phyloP scores from a whole-genome alignment of 805 yeast genomes.

The Cyberlindnera xylosilytica region DNA sequence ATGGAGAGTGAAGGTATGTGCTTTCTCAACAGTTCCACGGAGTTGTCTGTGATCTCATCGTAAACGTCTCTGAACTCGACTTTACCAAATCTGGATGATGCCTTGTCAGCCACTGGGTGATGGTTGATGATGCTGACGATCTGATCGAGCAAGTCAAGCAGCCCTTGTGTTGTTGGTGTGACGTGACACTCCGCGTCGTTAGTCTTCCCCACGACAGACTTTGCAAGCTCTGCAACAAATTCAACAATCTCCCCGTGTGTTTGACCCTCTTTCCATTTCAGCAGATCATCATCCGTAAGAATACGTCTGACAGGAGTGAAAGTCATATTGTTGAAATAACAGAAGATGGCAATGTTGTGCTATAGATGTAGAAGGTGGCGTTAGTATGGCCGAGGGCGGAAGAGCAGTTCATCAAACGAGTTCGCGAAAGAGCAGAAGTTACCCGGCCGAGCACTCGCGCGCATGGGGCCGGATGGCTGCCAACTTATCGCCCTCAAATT shows the following conservation, averaged over 20 bases:
- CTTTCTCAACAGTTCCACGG: slow-evolving; percentile 18
- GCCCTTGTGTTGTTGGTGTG: slow-evolving; percentile 31
- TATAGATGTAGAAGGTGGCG: no score
- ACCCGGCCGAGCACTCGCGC: slow-evolving; percentile 5
- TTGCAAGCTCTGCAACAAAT: slow-evolving; percentile 58
- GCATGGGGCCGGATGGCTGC: not conserved
- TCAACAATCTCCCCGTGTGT: slow-evolving; percentile 48
- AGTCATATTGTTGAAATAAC: no score
- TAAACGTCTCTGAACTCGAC: slow-evolving; percentile 82
- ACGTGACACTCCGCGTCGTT: slow-evolving; percentile 46
- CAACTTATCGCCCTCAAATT: not conserved
- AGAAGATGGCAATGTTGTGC: no score
- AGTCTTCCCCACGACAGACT: slow-evolving; percentile 58
- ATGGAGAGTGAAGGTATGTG: slow-evolving; percentile 8
- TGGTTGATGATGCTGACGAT: slow-evolving; percentile 43
- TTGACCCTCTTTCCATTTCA: slow-evolving; percentile 50
- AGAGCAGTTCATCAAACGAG: not conserved
- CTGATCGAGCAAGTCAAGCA: slow-evolving; percentile 42
- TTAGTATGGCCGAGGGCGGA: no score
- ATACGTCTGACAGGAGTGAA: slow-evolving; percentile 43
- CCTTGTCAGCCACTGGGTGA: slow-evolving; percentile 71
- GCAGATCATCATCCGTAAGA: slow-evolving; percentile 56
- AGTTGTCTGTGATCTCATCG: slow-evolving; percentile 48
- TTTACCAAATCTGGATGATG: slow-evolving; percentile 82
- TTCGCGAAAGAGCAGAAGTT: not conserved